These are phyloP conservation scores for Aphanomyces invadans DNA, from an alignment of 352 stramenopile species.

Conservation along the genomic window DNA sequence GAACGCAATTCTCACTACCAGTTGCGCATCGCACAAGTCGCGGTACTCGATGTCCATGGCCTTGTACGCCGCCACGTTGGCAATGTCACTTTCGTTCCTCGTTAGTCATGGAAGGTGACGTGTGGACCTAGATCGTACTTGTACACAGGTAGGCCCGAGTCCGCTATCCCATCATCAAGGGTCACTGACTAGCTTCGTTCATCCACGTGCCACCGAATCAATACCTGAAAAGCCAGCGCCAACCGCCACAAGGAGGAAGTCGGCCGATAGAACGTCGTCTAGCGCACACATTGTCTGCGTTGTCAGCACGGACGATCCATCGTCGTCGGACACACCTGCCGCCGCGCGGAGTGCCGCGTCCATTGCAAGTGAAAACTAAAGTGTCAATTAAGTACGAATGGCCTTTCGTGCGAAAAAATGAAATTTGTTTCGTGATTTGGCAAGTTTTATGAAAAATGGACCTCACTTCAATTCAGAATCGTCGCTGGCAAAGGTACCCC, in stretches of 20 bases:
- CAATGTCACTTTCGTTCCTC: constrained; percentile 59
- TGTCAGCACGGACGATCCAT: too few species aligned
- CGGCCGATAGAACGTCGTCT: constrained; percentile 61
- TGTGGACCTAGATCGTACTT: constrained; percentile 35
- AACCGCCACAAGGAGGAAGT: constrained; percentile 83
- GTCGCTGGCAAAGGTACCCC: too few species aligned
- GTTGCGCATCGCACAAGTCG: constrained; percentile 83
- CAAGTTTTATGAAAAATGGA: too few species aligned
- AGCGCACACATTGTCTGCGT: too few species aligned
- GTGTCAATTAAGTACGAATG: neutral
- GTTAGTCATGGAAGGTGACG: neutral
- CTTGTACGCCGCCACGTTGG: constrained; percentile 72
- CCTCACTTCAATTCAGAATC: too few species aligned
- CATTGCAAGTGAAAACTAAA: neutral
- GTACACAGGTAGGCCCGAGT: constrained; percentile 86
- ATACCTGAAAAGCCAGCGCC: constrained; percentile 82
- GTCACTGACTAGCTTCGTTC: neutral
- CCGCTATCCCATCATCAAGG: constrained; percentile 31
- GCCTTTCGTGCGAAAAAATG: too few species aligned
- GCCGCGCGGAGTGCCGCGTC: neutral
- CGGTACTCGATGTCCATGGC: constrained; percentile 77
- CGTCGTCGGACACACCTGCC: neutral
- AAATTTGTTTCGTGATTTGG: too few species aligned
- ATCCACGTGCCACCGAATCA: neutral
- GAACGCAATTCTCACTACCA: too few species aligned